A percentile compares a stretch with the other conserved stretches of the same genome.
These are phyloP conservation scores for Hypoxylon sp. DNA, from an alignment of 2,329 filamentous ascomycete genomes.

Conservation along the genomic window DNA sequence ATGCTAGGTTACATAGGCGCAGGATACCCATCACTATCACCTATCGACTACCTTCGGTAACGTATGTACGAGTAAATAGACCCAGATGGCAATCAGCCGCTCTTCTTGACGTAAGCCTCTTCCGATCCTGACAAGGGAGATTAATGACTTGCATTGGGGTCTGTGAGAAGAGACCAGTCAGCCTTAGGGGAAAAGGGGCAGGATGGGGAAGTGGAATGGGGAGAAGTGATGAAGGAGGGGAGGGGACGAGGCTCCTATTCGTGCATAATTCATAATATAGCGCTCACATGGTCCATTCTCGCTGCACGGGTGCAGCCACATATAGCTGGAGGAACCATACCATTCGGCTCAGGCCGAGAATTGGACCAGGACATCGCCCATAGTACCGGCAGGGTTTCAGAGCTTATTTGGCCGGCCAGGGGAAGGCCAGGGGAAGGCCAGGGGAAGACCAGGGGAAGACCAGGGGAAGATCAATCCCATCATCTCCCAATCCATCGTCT, in stretches of 20 bases:
- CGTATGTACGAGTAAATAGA: constrained; percentile 7
- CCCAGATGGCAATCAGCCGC: constrained; percentile 32
- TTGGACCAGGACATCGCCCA: constrained; percentile 36
- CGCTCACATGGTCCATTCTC: constrained; percentile 31
- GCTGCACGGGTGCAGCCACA: constrained; percentile 36
- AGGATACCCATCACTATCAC: constrained; percentile 2
- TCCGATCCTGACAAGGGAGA: constrained; percentile 31
- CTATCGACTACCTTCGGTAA: constrained; percentile 13
- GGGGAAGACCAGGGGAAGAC: constrained; percentile 33
- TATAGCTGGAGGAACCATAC: constrained; percentile 27
- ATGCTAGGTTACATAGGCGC: background rate
- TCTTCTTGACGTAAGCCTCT: constrained; percentile 33
- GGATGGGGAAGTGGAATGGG: constrained; percentile 1
- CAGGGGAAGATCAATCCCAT: constrained; percentile 26
- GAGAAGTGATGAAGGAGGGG: constrained; percentile 1
- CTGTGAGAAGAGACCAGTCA: constrained; percentile 5
- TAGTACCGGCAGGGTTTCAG: constrained; percentile 43
- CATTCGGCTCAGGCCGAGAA: constrained; percentile 45
- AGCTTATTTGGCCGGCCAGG: constrained; percentile 40
- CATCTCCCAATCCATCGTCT: background rate
- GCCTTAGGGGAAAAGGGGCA: background rate
- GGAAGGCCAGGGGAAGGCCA: constrained; percentile 26
- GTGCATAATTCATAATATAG: constrained; percentile 25
- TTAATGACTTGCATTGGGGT: constrained; percentile 29
- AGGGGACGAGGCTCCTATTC: constrained; percentile 14